Evolutionary conservation across 1,284 basidiomycete genomes (phyloP).

Genomic region (Polyporus tsugae): DNA sequence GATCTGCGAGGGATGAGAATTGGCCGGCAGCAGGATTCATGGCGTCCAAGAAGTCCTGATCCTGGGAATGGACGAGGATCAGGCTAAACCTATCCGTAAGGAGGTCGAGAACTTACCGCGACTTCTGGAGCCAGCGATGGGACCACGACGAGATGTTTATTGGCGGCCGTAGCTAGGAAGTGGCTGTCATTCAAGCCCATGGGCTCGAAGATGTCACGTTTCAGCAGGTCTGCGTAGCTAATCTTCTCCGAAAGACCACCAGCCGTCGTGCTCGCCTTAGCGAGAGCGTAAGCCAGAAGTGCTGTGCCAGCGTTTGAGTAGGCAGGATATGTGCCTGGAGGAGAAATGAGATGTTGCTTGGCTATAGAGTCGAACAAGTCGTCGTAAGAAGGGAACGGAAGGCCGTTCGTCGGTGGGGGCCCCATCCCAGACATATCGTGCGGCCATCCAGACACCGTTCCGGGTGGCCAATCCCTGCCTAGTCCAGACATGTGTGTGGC

Average conservation of each 20-base stretch:
- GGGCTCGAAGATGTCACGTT: slow-evolving; percentile 44
- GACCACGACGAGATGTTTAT: slow-evolving; percentile 31
- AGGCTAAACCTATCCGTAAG: background rate
- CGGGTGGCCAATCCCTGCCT: slow-evolving; percentile 54
- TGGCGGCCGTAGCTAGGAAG: slow-evolving; percentile 32
- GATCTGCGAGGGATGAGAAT: slow-evolving; percentile 55
- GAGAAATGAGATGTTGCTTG: slow-evolving; percentile 47
- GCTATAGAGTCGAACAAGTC: slow-evolving; percentile 46
- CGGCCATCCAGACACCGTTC: slow-evolving; percentile 50
- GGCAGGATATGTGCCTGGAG: slow-evolving; percentile 52
- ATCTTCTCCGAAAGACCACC: slow-evolving; percentile 33
- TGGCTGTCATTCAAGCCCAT: slow-evolving; percentile 35
- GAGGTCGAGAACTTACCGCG: slow-evolving; percentile 18
- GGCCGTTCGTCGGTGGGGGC: slow-evolving; percentile 41
- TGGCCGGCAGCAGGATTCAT: slow-evolving; percentile 57
- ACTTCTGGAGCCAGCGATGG: slow-evolving; percentile 34
- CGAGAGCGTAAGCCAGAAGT: slow-evolving; percentile 51
- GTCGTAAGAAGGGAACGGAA: slow-evolving; percentile 42
- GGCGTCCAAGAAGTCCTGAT: slow-evolving; percentile 49
- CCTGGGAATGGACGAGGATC: slow-evolving; percentile 36
- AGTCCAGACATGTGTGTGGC: slow-evolving; percentile 57
- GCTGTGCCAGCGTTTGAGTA: slow-evolving; percentile 59
- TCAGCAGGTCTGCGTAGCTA: slow-evolving; percentile 52
- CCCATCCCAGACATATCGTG: slow-evolving; percentile 38
- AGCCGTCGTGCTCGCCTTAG: slow-evolving; percentile 32